phyloP scores from a whole-genome alignment of 1,139 yeast genomes.

The Suhomyces taliae region DNA sequence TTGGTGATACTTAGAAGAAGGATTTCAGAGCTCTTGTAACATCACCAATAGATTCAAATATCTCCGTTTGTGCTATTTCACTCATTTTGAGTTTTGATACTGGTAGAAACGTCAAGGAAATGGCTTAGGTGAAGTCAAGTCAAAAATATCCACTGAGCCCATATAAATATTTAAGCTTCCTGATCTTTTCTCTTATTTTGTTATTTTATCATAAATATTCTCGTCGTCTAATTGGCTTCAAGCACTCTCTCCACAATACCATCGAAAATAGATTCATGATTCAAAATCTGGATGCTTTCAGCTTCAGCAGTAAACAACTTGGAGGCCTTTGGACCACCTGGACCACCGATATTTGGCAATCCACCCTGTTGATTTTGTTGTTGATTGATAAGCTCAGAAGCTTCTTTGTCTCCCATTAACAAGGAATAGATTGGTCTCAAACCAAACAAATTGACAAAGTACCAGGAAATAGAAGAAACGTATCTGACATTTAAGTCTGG shows the following conservation, averaged over 20 bases:
- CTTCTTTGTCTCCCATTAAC: conserved; percentile 57
- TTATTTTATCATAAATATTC: neutral
- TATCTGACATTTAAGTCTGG: conserved; percentile 85
- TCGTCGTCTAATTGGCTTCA: neutral
- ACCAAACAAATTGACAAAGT: conserved; percentile 85
- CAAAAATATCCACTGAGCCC: no score
- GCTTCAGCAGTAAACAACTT: conserved; percentile 70
- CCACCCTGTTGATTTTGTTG: conserved; percentile 42
- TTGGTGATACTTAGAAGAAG: no score
- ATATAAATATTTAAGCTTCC: no score
- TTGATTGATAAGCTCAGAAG: conserved; percentile 50
- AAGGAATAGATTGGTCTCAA: conserved; percentile 77
- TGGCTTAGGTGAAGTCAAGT: no score
- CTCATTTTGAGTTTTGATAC: no score
- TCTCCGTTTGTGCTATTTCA: no score
- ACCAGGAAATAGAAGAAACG: conserved; percentile 98
- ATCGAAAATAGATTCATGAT: conserved; percentile 53
- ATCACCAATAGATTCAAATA: no score
- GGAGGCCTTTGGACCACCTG: conserved; percentile 60
- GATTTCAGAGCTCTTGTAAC: no score
- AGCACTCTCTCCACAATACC: conserved; percentile 68
- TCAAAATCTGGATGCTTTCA: conserved; percentile 69
- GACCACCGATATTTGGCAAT: conserved; percentile 46
- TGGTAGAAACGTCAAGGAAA: no score
- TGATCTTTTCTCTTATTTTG: neutral